Evolutionary conservation across 2,329 filamentous ascomycete genomes (phyloP), one percentile per base, ranked within the genome.

Genomic region (Macrophomina phaseolina): DNA sequence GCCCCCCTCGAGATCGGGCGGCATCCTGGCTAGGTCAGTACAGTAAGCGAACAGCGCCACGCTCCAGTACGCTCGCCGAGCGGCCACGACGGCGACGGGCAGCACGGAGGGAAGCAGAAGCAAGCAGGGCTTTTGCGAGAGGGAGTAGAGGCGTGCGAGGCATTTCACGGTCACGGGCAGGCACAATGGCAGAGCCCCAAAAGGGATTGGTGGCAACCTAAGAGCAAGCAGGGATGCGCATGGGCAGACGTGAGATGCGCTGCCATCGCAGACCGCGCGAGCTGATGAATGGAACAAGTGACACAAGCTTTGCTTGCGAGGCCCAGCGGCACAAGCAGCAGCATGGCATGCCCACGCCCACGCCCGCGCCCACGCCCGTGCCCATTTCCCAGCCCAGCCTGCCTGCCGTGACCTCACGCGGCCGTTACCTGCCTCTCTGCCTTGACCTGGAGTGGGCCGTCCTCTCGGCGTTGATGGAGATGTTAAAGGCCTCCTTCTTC

Each of bases 131-230:
- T 12, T 16, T 30, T 38, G 36, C 8, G 56, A 32, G 42, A 48
- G 56, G 40, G 53, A 53, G 40, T 52, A 56, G 63, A 46, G 18
- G 52, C 63, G 63, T 30, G 40, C 63, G 63, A 65, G 62, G 63
- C 63, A 55, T 55, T 65, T 65, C 28, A n/a, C 40, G 52, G 52
- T 58, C 63, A 49, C 63, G 63, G 52, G 62, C 36, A 64, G 62
- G 56, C 49, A 64, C 40, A 58, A 56, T 65, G 63, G 63, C 63
- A 65, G 63, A 23, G 40, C 40, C 63, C 53, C 45, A 48, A 65
- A 65, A 51, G 30, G 63, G 63, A 65, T 56, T 65, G 63, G 63
- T 65, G 62, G 49, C 62, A 64, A 53, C 49, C 63, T 65, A 56
- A 46, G 49, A 45, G 49, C 62, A 46, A 46, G 62, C 62, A 64